These are phyloP conservation scores for Leccinum incarnatum DNA, from an alignment of 768 basidiomycete species.

Conservation along the genomic window DNA sequence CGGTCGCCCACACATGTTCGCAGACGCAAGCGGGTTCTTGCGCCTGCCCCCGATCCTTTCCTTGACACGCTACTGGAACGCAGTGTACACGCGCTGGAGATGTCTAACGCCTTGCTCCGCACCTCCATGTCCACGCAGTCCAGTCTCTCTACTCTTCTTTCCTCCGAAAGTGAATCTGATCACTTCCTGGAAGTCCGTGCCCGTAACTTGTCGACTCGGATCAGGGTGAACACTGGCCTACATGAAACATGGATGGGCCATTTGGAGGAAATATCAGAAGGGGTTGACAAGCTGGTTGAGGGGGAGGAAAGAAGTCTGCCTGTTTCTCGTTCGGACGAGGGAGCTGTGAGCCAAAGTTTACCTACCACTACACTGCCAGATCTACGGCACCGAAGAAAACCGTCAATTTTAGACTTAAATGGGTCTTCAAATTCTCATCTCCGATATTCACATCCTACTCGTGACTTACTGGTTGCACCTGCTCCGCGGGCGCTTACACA, in stretches of 20 bases:
- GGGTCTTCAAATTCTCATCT: conserved; percentile 36
- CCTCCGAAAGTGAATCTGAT: conserved; percentile 46
- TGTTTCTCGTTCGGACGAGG: conserved; percentile 12
- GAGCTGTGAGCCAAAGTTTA: conserved; percentile 43
- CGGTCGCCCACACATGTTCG: conserved; percentile 23
- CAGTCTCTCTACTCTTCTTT: conserved; percentile 47
- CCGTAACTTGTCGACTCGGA: conserved; percentile 50
- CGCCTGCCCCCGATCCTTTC: conserved; percentile 45
- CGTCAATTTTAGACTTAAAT: conserved; percentile 43
- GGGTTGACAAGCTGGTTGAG: conserved; percentile 58
- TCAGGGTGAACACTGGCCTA: conserved; percentile 42
- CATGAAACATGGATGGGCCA: conserved; percentile 65
- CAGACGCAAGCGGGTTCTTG: conserved; percentile 29
- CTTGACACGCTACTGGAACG: conserved; percentile 78
- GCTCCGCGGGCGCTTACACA: conserved; percentile 76
- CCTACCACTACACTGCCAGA: conserved; percentile 37
- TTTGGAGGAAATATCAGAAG: conserved; percentile 60
- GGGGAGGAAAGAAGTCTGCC: conserved; percentile 16
- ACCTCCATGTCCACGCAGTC: conserved; percentile 72
- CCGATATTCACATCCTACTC: conserved; percentile 49
- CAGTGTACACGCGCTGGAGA: conserved; percentile 81
- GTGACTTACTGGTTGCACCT: conserved; percentile 57
- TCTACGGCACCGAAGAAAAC: conserved; percentile 39
- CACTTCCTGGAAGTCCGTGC: conserved; percentile 47
- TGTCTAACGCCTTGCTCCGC: conserved; percentile 78